These are phyloP conservation scores for Ophiorrhiza pumila DNA, from an alignment of 257 asterid genomes.

Conservation along the genomic window DNA sequence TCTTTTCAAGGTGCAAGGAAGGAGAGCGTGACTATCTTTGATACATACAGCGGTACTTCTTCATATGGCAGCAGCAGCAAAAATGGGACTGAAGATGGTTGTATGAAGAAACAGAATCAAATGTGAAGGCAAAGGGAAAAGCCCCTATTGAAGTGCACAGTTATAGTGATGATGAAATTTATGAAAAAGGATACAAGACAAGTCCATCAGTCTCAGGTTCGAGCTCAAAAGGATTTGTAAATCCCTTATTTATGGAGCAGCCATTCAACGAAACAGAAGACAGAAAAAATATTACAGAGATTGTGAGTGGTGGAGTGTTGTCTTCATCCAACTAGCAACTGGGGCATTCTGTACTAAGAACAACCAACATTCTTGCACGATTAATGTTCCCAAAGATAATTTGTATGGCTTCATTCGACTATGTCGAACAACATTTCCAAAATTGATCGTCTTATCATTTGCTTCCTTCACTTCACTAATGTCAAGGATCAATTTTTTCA, in stretches of 20 bases:
- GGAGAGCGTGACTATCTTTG: constrained; percentile 63
- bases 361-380: not conserved
- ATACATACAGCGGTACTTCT: constrained; percentile 39
- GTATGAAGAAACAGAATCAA: constrained; percentile 23
- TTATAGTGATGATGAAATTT: constrained; percentile 34
- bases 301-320: constrained; percentile 40
- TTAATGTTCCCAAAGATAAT: not conserved
- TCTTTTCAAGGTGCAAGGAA: constrained; percentile 60
- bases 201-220: constrained; percentile 28
- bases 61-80: constrained; percentile 27
- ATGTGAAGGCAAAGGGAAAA: constrained; percentile 41
- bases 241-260: constrained; percentile 24
- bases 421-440: not conserved
- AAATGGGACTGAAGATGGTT: constrained; percentile 19
- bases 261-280: constrained; percentile 37
- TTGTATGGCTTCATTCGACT: not conserved
- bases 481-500: too few species aligned
- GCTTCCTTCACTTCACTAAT: not conserved
- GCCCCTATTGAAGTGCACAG: constrained; percentile 34
- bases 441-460: not conserved
- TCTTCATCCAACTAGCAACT: constrained; percentile 40
- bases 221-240: constrained; percentile 19
- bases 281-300: constrained; percentile 15
- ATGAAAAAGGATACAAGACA: constrained; percentile 23
- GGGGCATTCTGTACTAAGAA: constrained; percentile 5